Evolutionary conservation across 2,329 filamentous ascomycete species (phyloP), one percentile per base, ranked within the genome.

Genomic region (Endocalyx cinctus): DNA sequence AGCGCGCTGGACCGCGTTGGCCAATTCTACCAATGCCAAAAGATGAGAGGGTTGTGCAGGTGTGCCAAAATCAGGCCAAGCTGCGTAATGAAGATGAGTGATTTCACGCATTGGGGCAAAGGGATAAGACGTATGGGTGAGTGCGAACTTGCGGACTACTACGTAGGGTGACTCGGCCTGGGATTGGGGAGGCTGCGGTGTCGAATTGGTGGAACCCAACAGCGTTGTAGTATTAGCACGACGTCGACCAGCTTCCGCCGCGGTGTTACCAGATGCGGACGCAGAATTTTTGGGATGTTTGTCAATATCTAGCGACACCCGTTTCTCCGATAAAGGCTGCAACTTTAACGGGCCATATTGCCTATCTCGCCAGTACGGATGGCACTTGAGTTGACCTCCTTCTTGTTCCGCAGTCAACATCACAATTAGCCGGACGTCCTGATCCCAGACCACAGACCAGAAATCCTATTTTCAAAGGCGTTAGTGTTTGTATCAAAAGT

Each of bases 21-120:
- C 86, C 33, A 95, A 76, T 58, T 96, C 88, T n/a, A 97, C 85
- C 12, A 98, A 65, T 2, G 83, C 85, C 12, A 98, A 71, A 2
- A 98, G 72, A 51, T 97, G 88, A 5, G 79, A 78, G 2, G 92
- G 88, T 51, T 94, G 84, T 0, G 92, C 88, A 0, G 90, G 90
- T 0, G 88, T 84, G 14, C 92, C 92, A 59, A 97, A 96, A 54
- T 98, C 92, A 0, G 92, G 92, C 92, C 92, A 98, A n/a, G 84
- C 82, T 0, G 87, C 80, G 57, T 96, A 97, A 55, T 97, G 89
- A 11, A 98, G 67, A 48, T 98, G 92, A 0, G 89, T 96, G 41
- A 98, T 83, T 59, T 97, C 89, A 16, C 90, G 84, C 46, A 95
- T 83, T 0, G 87, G 85, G 14, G 79, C 77, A 52, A 95, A 96